These are phyloP conservation scores for Micromonas pusilla DNA, from an alignment of 139 green algal species.

Conservation along the genomic window DNA sequence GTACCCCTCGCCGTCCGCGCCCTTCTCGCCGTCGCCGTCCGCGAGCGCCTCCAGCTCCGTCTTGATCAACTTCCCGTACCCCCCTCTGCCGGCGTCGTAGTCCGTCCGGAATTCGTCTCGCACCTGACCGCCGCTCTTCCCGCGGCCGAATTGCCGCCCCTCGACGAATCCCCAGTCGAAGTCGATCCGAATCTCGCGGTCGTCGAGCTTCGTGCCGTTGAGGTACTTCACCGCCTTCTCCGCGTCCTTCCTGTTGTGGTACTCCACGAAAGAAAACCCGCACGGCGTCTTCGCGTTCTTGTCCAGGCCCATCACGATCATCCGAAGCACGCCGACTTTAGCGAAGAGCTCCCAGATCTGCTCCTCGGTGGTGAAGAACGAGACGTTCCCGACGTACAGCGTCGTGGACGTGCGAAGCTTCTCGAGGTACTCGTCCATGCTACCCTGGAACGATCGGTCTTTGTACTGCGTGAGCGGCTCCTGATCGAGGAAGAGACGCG, in stretches of 20 bases:
- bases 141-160: conserved; percentile 87
- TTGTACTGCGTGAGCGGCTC: conserved; percentile 26
- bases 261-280: conserved; percentile 95
- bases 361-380: conserved; percentile 95
- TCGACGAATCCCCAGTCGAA: conserved; percentile 97
- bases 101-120: conserved; percentile 91
- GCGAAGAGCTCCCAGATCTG: conserved; percentile 84
- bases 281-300: conserved; percentile 83
- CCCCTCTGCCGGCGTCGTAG: conserved; percentile 82
- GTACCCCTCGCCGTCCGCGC: neutral
- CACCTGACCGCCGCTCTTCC: conserved; percentile 76
- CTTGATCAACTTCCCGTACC: conserved; percentile 47
- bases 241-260: conserved; percentile 58
- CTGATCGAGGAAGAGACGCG: conserved; percentile 21
- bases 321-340: conserved; percentile 69
- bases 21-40: neutral
- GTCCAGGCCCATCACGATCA: conserved; percentile 95
- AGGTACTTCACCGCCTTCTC: conserved; percentile 79
- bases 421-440: conserved; percentile 65
- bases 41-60: conserved; percentile 15
- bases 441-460: conserved; percentile 19
- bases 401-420: conserved; percentile 64
- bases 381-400: conserved; percentile 96
- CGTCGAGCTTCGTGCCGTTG: conserved; percentile 89
- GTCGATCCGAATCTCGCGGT: conserved; percentile 84